Percentiles rank a stretch among this genome's conserved stretches.
phyloP scores from a whole-genome alignment of 2,329 filamentous ascomycete species.

The Hypocrella siamensis region DNA sequence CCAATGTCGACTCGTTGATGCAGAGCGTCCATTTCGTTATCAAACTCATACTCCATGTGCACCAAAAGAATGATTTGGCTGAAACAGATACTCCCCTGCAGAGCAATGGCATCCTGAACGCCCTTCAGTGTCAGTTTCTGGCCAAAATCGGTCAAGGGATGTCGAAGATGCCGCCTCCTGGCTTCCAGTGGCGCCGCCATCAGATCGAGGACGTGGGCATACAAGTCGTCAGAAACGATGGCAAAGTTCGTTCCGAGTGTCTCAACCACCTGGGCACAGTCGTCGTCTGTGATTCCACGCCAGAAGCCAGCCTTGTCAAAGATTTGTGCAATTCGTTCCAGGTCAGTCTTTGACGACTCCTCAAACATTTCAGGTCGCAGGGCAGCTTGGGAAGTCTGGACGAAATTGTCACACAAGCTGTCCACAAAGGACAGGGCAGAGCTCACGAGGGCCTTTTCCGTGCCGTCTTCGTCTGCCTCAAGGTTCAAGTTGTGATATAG shows the following conservation, averaged over 20 bases:
- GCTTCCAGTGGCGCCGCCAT: constrained; percentile 29
- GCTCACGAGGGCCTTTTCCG: constrained; percentile 47
- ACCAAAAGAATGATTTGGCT: constrained; percentile 71
- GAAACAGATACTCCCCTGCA: constrained; percentile 60
- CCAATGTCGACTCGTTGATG: constrained; percentile 49
- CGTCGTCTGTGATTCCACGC: constrained; percentile 68
- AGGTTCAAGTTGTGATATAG: constrained; percentile 51
- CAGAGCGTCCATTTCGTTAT: constrained; percentile 53
- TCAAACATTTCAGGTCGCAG: constrained; percentile 61
- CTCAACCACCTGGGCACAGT: constrained; percentile 53
- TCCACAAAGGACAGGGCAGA: constrained; percentile 57
- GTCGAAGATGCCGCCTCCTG: constrained; percentile 27
- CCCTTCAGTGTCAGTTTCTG: constrained; percentile 59
- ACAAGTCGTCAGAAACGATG: constrained; percentile 39
- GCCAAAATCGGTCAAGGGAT: constrained; percentile 59
- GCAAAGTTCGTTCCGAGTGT: constrained; percentile 51
- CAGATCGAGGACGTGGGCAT: constrained; percentile 31
- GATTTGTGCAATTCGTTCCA: constrained; percentile 62
- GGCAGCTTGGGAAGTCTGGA: constrained; percentile 50
- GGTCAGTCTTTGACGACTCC: constrained; percentile 51
- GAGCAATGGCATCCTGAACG: constrained; percentile 60
- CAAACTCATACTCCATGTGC: constrained; percentile 73
- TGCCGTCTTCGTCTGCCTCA: constrained; percentile 35
- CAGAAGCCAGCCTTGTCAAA: constrained; percentile 67
- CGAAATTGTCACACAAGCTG: constrained; percentile 52